Evolutionary conservation across 2,329 filamentous ascomycete species (phyloP), one percentile per base, ranked within the genome.

Genomic region (Xenosphaeropsis pyriputrescens): DNA sequence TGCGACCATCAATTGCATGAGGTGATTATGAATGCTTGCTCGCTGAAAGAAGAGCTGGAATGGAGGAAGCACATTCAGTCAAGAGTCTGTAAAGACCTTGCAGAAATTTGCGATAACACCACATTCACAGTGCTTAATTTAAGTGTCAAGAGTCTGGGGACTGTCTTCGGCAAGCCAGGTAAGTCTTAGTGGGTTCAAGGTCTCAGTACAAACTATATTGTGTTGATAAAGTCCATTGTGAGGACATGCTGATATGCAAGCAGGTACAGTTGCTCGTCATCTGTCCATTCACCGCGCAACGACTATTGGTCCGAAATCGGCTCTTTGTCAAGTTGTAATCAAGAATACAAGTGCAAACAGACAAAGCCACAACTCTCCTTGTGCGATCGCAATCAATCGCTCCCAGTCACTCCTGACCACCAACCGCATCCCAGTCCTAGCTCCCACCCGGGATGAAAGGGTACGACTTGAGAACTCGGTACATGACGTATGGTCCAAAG

Each of bases 1-100:
- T 73, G 74, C 45, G 69, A 80, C 40, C 72, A 81, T 46, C 75
- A 82, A 42, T 64, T 89, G 38, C 89, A 84, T 53, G 89, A 96
- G 57, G 60, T 94, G 13, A 75, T 95, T 31, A 68, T 94, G 60
- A 93, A 82, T 46, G 89, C 86, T 29, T 94, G 86, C 49, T 89
- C 81, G 1, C 65, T 75, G 1, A 74, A 70, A 31, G 89, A 98
- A 54, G 85, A 91, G 50, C 63, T 71, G 34, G 75, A 79, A 49
- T 98, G 91, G 89, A 77, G 79, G 44, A 66, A 63, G 13, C 71
- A 78, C n/a, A 63, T 94, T 16, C 57, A 64, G 19, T 64, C 65
- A 43, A 62, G 66, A 29, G 58, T 64, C 47, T 61, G 58, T 15
- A 64, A 64, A 44, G 66, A 72, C 36, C 60, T 65, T 13, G 59